Conservation (phyloP, 805 yeast species). For the Monosporozyma siamensis region DNA sequence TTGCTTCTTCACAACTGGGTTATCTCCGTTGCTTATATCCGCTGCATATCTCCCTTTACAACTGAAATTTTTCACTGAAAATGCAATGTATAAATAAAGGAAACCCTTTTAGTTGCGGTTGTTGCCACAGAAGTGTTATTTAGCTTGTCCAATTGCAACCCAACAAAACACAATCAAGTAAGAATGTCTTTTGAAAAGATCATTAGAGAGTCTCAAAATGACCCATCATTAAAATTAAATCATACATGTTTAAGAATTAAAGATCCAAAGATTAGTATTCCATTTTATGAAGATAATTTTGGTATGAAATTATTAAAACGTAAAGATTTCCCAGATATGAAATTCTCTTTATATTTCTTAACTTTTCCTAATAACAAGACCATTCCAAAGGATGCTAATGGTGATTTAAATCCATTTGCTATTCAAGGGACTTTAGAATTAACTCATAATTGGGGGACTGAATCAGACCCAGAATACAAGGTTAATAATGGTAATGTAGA, state of each 20-base stretch:
- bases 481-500: conserved; percentile 77
- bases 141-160: background rate
- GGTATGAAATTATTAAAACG: conserved; percentile 57
- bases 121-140: too few species aligned
- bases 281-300: conserved; percentile 65
- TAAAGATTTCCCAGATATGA: conserved; percentile 43
- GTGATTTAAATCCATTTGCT: conserved; percentile 27
- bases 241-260: conserved; percentile 75
- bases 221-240: conserved; percentile 36
- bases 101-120: too few species aligned
- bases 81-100: too few species aligned
- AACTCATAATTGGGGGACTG: conserved; percentile 71
- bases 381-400: conserved; percentile 33
- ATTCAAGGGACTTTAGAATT: conserved; percentile 67
- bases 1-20: too few species aligned
- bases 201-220: conserved; percentile 18
- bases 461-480: conserved; percentile 44
- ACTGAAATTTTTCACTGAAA: too few species aligned
- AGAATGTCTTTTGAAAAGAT: conserved; percentile 1
- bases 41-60: too few species aligned
- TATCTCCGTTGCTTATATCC: too few species aligned
- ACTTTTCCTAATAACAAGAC: conserved; percentile 31
- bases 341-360: conserved; percentile 61
- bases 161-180: background rate
- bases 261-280: conserved; percentile 63